These are phyloP conservation scores for Simplicillium aogashimaense DNA, from an alignment of 2,329 filamentous ascomycete genomes.

Conservation along the genomic window DNA sequence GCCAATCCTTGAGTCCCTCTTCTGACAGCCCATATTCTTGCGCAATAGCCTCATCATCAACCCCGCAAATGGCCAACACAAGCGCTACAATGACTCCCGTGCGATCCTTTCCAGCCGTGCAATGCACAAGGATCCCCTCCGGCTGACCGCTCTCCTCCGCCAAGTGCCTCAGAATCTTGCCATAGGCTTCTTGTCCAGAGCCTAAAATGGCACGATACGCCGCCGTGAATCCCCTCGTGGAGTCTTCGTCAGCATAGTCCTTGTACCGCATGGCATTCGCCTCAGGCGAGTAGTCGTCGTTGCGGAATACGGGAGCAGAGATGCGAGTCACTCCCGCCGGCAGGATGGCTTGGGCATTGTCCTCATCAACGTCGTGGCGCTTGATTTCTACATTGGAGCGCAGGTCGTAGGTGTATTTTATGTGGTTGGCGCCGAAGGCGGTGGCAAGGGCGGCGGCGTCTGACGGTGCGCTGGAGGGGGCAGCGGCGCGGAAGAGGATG, in stretches of 20 bases:
- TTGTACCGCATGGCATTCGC: conserved; percentile 49
- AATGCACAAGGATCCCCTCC: conserved; percentile 55
- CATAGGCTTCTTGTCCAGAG: conserved; percentile 36
- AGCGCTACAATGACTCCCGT: conserved; percentile 63
- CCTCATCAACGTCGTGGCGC: conserved; percentile 16
- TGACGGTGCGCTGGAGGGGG: conserved; percentile 36
- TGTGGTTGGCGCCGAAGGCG: conserved; percentile 43
- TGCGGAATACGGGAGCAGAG: conserved; percentile 56
- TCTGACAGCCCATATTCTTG: conserved; percentile 62
- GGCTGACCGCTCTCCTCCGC: conserved; percentile 21
- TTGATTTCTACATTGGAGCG: conserved; percentile 52
- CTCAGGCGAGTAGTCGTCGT: conserved; percentile 52
- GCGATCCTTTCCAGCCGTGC: conserved; percentile 69
- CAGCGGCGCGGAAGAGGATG: conserved; percentile 59
- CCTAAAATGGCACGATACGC: conserved; percentile 55
- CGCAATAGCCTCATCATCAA: conserved; percentile 48
- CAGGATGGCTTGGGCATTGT: conserved; percentile 2
- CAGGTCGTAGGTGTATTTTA: conserved; percentile 59
- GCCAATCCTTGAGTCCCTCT: conserved; percentile 39
- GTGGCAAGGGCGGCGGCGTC: conserved; percentile 43
- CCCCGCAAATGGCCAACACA: conserved; percentile 53
- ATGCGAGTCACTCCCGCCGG: conserved; percentile 34
- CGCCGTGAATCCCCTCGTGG: conserved; percentile 47
- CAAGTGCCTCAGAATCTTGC: conserved; percentile 44
- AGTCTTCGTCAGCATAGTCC: conserved; percentile 44